Conservation (phyloP, 2,329 filamentous ascomycete species). For the Diaporthe ampelina region DNA sequence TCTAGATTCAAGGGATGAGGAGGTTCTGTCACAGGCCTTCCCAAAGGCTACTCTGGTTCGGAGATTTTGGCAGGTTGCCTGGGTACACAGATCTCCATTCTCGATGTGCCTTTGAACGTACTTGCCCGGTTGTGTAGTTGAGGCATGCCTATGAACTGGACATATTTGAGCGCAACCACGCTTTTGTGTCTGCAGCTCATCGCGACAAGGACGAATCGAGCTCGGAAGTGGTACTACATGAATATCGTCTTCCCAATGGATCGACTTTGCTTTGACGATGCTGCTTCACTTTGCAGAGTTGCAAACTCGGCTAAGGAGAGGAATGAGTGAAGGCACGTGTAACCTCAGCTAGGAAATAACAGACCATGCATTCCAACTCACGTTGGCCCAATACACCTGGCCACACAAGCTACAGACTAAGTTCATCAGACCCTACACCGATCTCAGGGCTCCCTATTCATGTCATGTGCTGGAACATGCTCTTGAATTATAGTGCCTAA, state of each 20-base stretch:
- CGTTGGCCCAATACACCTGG: neutral
- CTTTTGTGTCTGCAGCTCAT: neutral
- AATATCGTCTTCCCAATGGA: neutral
- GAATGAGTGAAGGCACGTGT: neutral
- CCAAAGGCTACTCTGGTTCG: neutral
- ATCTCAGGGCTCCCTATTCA: too few species aligned
- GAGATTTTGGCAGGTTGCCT: neutral
- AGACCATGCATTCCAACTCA: neutral
- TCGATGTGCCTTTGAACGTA: neutral
- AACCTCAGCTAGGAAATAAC: neutral
- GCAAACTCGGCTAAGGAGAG: neutral
- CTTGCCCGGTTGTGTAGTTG: neutral
- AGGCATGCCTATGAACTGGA: neutral
- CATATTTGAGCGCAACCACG: neutral
- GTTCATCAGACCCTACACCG: neutral
- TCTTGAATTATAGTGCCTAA: neutral
- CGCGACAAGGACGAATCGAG: neutral
- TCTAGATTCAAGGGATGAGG: neutral
- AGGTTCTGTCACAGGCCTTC: neutral
- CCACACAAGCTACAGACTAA: neutral
- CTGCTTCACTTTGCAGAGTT: neutral
- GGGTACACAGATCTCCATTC: neutral
- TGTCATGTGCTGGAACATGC: neutral
- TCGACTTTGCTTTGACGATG: neutral
- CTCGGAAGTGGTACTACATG: neutral